Conservation (phyloP, 345 rosid genomes). For the Schrenkiella parvula region DNA sequence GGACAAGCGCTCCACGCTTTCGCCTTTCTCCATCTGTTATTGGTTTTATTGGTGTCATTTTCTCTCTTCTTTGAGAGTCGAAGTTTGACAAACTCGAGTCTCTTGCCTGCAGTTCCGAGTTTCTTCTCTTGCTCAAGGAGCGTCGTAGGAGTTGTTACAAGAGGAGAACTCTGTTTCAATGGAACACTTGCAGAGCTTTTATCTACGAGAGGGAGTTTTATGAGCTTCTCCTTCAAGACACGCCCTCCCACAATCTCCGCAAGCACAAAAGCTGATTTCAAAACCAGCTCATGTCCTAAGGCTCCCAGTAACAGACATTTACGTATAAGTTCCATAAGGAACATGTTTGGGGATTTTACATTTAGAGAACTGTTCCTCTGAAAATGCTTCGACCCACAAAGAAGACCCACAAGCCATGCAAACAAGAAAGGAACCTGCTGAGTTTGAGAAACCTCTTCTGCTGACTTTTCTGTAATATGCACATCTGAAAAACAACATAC, state of each 20-base stretch:
- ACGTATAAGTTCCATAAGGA: constrained; percentile 44
- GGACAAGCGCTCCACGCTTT: constrained; percentile 86
- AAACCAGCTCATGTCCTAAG: constrained; percentile 40
- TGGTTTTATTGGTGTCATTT: constrained; percentile 23
- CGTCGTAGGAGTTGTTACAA: constrained; percentile 11
- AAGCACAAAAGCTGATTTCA: constrained; percentile 49
- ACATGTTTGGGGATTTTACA: constrained; percentile 33
- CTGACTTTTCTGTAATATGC: constrained; percentile 30
- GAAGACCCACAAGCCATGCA: constrained; percentile 63
- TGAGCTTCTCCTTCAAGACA: constrained; percentile 45
- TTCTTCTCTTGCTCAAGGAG: constrained; percentile 46
- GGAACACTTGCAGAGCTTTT: constrained; percentile 25
- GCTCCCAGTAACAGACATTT: constrained; percentile 50
- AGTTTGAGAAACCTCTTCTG: constrained; percentile 32
- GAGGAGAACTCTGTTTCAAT: constrained; percentile 33
- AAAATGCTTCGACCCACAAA: constrained; percentile 43
- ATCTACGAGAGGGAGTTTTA: constrained; percentile 33
- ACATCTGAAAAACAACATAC: constrained; percentile 26
- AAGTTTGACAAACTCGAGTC: constrained; percentile 49
- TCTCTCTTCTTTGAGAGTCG: constrained; percentile 29
- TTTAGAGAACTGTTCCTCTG: constrained; percentile 30
- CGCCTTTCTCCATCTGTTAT: constrained; percentile 48
- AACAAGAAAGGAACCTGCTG: constrained; percentile 52
- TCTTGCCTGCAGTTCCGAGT: constrained; percentile 49
- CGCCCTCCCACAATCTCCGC: constrained; percentile 41